Conservation (phyloP, 1,139 yeast genomes). For the Debaryomyces coudertii region DNA sequence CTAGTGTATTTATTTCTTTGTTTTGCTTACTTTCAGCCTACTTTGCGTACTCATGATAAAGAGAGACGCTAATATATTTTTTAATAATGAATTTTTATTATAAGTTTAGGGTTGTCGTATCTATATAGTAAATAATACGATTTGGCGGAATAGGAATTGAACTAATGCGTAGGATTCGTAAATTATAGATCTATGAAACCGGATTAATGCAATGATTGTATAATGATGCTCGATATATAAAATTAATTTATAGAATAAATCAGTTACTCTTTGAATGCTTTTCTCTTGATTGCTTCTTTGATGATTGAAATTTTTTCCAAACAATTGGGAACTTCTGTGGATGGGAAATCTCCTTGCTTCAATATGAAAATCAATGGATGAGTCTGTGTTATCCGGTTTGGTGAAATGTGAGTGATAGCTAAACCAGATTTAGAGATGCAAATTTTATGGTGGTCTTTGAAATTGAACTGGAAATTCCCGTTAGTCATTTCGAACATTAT, state of each 20-base stretch:
- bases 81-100: slow-evolving; percentile 3
- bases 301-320: slow-evolving; percentile 40
- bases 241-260: background rate
- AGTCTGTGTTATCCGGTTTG: slow-evolving; percentile 72
- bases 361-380: slow-evolving; percentile 63
- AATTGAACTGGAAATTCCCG: slow-evolving; percentile 91
- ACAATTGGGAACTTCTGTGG: slow-evolving; percentile 56
- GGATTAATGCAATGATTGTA: slow-evolving; percentile 4
- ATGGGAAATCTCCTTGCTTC: slow-evolving; percentile 65
- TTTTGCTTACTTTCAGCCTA: background rate
- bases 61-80: background rate
- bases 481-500: slow-evolving; percentile 94
- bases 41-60: background rate
- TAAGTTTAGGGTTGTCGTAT: background rate
- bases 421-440: slow-evolving; percentile 77
- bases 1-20: slow-evolving; percentile 3
- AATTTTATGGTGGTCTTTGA: slow-evolving; percentile 90
- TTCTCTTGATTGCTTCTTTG: slow-evolving; percentile 45
- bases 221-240: slow-evolving; percentile 7
- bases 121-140: slow-evolving; percentile 1
- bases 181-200: slow-evolving; percentile 7
- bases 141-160: slow-evolving; percentile 4
- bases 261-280: slow-evolving; percentile 37
- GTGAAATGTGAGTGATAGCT: slow-evolving; percentile 80
- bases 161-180: background rate